Conservation (phyloP, 805 yeast genomes). For the Yamadazyma akitaensis region DNA sequence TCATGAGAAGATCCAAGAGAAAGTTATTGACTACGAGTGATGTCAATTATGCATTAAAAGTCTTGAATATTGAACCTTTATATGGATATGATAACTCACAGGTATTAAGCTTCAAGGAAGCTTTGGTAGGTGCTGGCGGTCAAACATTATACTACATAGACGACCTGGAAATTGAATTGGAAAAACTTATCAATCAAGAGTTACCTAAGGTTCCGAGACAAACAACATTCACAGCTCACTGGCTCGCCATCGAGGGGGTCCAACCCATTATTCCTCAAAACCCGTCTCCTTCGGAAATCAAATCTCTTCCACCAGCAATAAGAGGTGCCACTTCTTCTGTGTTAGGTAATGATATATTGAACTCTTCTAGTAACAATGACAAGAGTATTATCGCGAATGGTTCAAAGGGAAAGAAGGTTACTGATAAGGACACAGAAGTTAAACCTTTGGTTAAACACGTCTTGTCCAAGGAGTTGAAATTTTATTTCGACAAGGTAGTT, state of each 20-base stretch:
- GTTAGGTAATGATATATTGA: conserved; percentile 38
- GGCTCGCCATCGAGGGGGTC: conserved; percentile 98
- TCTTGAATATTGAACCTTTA: conserved; percentile 90
- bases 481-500: conserved; percentile 88
- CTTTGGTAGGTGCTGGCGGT: conserved; percentile 79
- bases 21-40: conserved; percentile 78
- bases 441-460: conserved; percentile 95
- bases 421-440: conserved; percentile 50
- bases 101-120: conserved; percentile 79
- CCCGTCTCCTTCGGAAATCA: conserved; percentile 79
- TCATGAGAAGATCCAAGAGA: conserved; percentile 91
- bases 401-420: conserved; percentile 14
- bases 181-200: conserved; percentile 87
- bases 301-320: conserved; percentile 68
- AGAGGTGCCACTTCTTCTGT: conserved; percentile 73
- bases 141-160: conserved; percentile 91
- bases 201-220: conserved; percentile 93
- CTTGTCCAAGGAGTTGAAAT: conserved; percentile 86
- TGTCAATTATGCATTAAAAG: conserved; percentile 74
- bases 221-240: conserved; percentile 89
- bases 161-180: conserved; percentile 91
- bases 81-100: conserved; percentile 77
- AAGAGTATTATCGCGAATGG: conserved; percentile 8
- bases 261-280: conserved; percentile 98
- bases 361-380: conserved; percentile 17